phyloP scores from a whole-genome alignment of 2,329 filamentous ascomycete genomes.

The Diaporthe nobilis region DNA sequence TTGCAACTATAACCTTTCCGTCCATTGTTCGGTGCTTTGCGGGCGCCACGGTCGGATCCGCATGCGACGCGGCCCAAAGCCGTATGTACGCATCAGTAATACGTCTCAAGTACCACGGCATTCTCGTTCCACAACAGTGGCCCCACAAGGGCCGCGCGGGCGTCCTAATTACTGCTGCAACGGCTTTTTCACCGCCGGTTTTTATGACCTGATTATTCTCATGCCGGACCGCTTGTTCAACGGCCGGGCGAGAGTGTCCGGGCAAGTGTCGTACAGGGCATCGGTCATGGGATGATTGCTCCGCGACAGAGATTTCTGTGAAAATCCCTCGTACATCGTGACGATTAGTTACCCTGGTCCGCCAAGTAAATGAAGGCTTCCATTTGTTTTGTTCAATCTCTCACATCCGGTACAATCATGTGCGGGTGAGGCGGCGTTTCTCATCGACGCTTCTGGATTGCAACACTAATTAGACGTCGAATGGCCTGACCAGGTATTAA shows the following conservation, averaged over 20 bases:
- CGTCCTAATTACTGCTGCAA: not conserved
- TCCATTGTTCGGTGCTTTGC: not conserved
- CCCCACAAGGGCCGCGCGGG: not conserved
- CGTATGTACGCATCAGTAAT: not conserved
- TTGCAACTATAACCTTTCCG: not conserved
- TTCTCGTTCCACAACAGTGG: slow-evolving; percentile 19
- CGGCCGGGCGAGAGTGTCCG: not conserved
- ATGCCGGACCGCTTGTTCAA: not conserved
- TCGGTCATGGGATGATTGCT: not conserved
- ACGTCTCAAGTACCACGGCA: slow-evolving; percentile 11
- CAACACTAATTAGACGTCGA: not conserved
- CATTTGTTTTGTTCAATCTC: not conserved
- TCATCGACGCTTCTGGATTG: not conserved
- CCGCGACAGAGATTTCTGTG: not conserved
- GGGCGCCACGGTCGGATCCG: slow-evolving; percentile 4
- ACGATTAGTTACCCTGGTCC: no score
- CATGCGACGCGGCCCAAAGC: not conserved
- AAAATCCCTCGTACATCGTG: no score
- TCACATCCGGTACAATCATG: not conserved
- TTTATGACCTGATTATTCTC: not conserved
- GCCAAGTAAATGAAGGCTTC: not conserved
- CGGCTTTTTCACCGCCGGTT: slow-evolving; percentile 19
- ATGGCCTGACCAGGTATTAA: not conserved
- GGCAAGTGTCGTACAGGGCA: not conserved
- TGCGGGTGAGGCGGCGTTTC: not conserved